These are phyloP conservation scores for Xylaria flabelliformis DNA, from an alignment of 495 filamentous ascomycete genomes.

Conservation along the genomic window DNA sequence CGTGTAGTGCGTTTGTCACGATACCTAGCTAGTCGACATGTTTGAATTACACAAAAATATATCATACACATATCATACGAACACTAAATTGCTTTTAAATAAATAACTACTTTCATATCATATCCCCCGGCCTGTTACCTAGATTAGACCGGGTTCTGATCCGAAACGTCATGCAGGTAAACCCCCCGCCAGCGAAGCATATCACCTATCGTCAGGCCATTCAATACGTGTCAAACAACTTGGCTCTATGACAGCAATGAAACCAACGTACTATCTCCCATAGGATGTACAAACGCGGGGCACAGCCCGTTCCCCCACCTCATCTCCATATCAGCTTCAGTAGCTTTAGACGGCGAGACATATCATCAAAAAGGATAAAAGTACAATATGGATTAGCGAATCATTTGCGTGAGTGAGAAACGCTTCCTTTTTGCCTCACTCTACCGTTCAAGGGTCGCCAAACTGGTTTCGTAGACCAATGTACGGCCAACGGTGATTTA, in stretches of 20 bases:
- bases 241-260: slow-evolving; percentile 6
- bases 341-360: neutral
- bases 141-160: neutral
- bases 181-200: neutral
- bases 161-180: slow-evolving; percentile 7
- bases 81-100: neutral
- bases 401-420: neutral
- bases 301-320: neutral
- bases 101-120: neutral
- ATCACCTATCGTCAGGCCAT: neutral
- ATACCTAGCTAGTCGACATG: neutral
- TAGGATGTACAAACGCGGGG: neutral
- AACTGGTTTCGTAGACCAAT: neutral
- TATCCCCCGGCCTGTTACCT: neutral
- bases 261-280: neutral
- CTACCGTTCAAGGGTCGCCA: neutral
- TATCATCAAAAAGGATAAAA: neutral
- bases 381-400: neutral
- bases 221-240: neutral
- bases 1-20: neutral
- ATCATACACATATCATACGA: neutral
- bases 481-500: neutral
- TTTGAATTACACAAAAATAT: neutral
- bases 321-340: neutral
- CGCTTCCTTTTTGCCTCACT: neutral